A percentile compares a stretch with the other conserved stretches of the same genome.
phyloP scores from a whole-genome alignment of 352 stramenopile genomes.

The Aphanomyces cochlioides region DNA sequence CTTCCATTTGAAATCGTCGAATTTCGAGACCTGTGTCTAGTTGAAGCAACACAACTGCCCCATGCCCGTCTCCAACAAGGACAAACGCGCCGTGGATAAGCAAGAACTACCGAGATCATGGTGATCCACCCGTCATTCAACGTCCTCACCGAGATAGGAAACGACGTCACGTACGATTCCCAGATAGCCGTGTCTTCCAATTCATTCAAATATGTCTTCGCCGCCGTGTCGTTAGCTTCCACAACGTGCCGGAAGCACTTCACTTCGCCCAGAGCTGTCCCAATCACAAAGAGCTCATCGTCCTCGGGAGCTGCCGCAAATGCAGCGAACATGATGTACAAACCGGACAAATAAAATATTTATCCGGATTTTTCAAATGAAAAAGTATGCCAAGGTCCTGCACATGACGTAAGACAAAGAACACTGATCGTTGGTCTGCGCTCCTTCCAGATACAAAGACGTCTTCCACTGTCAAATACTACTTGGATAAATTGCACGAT shows the following conservation, averaged over 20 bases:
- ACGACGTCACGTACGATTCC: neutral
- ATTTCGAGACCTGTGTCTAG: conserved; percentile 16
- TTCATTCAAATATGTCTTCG: no score
- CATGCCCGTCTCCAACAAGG: conserved; percentile 11
- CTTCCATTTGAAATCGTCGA: conserved; percentile 26
- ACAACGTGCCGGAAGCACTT: conserved; percentile 9
- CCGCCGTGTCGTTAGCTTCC: neutral
- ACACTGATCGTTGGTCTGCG: no score
- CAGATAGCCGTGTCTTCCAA: neutral
- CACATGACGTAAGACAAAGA: no score
- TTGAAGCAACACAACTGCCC: conserved; percentile 12
- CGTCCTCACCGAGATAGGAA: conserved; percentile 10
- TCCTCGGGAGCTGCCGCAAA: neutral
- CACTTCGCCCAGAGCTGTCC: conserved; percentile 22
- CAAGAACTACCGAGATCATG: conserved; percentile 15
- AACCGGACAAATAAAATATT: no score
- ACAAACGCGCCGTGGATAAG: neutral
- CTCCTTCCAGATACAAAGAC: no score
- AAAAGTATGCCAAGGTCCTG: no score
- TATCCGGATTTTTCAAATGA: no score
- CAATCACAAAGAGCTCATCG: conserved; percentile 13
- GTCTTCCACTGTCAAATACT: no score
- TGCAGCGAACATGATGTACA: conserved; percentile 11
- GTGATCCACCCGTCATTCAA: neutral
- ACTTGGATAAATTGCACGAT: no score